Conservation (phyloP, 129 eudicot species). For the Solidago caesia region DNA sequence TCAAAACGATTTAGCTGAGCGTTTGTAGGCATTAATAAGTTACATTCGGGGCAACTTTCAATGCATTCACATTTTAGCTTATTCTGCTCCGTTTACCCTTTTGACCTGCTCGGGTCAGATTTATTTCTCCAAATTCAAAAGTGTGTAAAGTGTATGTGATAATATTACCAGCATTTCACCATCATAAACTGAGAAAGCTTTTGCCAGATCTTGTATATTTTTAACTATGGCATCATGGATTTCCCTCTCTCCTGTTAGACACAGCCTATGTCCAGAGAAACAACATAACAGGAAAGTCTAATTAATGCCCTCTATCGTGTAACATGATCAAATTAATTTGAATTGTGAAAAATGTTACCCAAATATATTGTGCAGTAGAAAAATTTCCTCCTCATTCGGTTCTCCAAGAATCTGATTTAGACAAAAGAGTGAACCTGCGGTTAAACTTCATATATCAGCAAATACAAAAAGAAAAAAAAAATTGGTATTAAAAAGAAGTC, state of each 20-base stretch:
- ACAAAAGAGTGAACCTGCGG: constrained; percentile 56
- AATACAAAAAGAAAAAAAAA: constrained; percentile 28
- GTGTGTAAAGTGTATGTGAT: neutral
- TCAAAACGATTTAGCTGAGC: too few relatives aligned
- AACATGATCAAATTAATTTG: neutral
- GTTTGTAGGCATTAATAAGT: too few relatives aligned
- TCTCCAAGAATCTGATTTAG: constrained; percentile 72
- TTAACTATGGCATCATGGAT: constrained; percentile 42
- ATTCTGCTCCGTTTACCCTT: neutral
- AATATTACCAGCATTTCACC: constrained; percentile 68
- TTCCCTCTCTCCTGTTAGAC: constrained; percentile 68
- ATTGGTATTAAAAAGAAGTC: neutral
- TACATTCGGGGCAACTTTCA: neutral
- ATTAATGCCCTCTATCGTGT: neutral
- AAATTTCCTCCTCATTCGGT: constrained; percentile 67
- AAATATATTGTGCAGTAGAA: constrained; percentile 59
- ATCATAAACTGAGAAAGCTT: constrained; percentile 47
- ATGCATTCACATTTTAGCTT: neutral
- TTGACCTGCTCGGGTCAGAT: neutral
- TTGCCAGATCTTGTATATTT: constrained; percentile 50
- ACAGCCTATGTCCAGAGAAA: constrained; percentile 42
- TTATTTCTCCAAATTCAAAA: neutral
- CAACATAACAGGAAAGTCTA: neutral
- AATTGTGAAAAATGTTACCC: constrained; percentile 44
- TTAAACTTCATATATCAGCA: constrained; percentile 42